Base-by-base conservation (phyloP, 1,284 basidiomycete genomes). In the Sparassis latifolia region DNA sequence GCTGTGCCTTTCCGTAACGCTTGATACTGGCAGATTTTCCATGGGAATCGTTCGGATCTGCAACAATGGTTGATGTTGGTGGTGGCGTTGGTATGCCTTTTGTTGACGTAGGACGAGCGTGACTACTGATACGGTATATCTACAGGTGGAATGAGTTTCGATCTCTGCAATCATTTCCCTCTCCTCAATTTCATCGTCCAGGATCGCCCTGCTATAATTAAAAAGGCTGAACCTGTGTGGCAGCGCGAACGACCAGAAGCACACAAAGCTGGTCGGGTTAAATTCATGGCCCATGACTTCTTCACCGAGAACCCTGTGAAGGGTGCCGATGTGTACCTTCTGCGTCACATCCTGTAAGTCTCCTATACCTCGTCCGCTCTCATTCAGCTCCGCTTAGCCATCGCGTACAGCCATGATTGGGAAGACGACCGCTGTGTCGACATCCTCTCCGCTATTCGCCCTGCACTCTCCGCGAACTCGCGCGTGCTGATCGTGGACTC, bases 261-360 rank as follows among this genome's bases (percentile, higher is more conserved):
- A 20, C 5, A 50, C 29, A 39, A 31, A 30, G 7, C 5, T 10
- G 39, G 44, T 10, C 52, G 52, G 12, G 44, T 46, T 3, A 29
- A 20, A 3, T 42, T 53, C 32, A 39, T 48, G 55, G 55, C 37
- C 12, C 62, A 66, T 49, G 62, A 68, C 46, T 68, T 67, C 51
- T 67, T 68, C 53, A 33, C 37, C 4, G 56, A 61, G 3, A 65
- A 67, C 46, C 63, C 66, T 0, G 52, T 62, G 12, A 51, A 59
- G 37, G 49, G 56, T 4, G 62, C 64, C 20, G 20, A 20, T 20
- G 20, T 20, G 20, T 20, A 20, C 20, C 20, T 20, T 20, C 20
- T 20, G 20, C 1, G 55, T 51, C 10, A 56, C 65, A 10, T 67
- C 58, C 52, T 20, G 63, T n/a, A 44, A 67, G 2, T 52, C 1